Conservation (phyloP, 2,329 filamentous ascomycete genomes). For the Ceratocystiopsis minuta region DNA sequence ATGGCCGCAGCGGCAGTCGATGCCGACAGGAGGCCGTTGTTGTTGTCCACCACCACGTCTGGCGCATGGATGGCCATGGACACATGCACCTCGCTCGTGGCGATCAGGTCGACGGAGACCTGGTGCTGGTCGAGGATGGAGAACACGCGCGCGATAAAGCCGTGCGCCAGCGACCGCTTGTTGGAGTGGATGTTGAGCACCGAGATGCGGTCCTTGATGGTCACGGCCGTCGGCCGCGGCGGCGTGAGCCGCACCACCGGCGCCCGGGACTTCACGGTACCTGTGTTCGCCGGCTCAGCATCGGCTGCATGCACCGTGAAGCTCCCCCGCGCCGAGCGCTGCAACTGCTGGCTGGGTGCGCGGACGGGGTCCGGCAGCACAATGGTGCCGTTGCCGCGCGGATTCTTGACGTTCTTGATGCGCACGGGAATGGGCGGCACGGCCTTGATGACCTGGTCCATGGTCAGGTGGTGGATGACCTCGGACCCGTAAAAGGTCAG, state of each 20-base stretch:
- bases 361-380: constrained; percentile 57
- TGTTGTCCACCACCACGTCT: constrained; percentile 25
- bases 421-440: constrained; percentile 62
- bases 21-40: neutral
- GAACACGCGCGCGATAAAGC: constrained; percentile 90
- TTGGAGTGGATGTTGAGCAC: constrained; percentile 98
- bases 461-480: constrained; percentile 96
- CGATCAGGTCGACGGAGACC: constrained; percentile 89
- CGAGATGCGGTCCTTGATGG: constrained; percentile 91
- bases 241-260: constrained; percentile 33
- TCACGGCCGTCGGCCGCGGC: constrained; percentile 73
- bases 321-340: constrained; percentile 14
- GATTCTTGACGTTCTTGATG: constrained; percentile 86
- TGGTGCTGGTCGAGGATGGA: constrained; percentile 72
- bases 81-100: constrained; percentile 89
- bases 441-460: constrained; percentile 90
- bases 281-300: neutral
- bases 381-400: constrained; percentile 58
- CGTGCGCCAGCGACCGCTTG: constrained; percentile 87
- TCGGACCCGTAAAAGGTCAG: constrained; percentile 89
- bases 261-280: too few relatives aligned
- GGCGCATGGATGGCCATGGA: constrained; percentile 90
- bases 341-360: constrained; percentile 39
- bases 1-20: constrained; percentile 14
- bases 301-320: neutral